Conservation (phyloP, 192 early-diverging fungal genomes). For the Backusella tarrabulga region DNA sequence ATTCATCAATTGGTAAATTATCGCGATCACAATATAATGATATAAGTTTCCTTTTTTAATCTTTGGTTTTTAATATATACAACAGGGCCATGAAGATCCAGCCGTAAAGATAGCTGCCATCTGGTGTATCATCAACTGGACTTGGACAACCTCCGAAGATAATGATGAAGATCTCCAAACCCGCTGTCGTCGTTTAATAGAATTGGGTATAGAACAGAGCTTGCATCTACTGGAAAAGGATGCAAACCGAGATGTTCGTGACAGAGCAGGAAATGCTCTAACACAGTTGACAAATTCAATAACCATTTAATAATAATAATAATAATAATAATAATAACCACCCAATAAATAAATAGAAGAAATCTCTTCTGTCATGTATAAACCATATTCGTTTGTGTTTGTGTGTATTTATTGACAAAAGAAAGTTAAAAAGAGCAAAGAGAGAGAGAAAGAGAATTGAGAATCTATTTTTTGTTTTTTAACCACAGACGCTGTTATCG, state of each 20-base stretch:
- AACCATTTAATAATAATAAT: neutral
- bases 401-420: neutral
- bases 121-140: conserved; percentile 78
- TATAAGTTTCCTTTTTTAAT: neutral
- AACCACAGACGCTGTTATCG: conserved; percentile 7
- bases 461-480: neutral
- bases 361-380: neutral
- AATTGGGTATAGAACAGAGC: conserved; percentile 57
- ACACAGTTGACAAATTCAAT: conserved; percentile 43
- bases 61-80: neutral
- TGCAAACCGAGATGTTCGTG: conserved; percentile 63
- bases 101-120: conserved; percentile 61
- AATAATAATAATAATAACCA: no score
- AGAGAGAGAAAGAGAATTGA: neutral
- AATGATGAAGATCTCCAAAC: conserved; percentile 31
- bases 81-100: conserved; percentile 52
- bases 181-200: conserved; percentile 47
- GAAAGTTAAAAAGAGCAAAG: neutral
- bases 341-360: neutral
- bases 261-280: conserved; percentile 68
- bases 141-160: conserved; percentile 60
- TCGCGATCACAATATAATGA: neutral
- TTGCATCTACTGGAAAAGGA: conserved; percentile 59
- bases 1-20: conserved; percentile 43
- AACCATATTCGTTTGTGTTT: neutral